Evolutionary conservation across 257 asterid genomes (phyloP).

Genomic region (Thymus mandschuricus): DNA sequence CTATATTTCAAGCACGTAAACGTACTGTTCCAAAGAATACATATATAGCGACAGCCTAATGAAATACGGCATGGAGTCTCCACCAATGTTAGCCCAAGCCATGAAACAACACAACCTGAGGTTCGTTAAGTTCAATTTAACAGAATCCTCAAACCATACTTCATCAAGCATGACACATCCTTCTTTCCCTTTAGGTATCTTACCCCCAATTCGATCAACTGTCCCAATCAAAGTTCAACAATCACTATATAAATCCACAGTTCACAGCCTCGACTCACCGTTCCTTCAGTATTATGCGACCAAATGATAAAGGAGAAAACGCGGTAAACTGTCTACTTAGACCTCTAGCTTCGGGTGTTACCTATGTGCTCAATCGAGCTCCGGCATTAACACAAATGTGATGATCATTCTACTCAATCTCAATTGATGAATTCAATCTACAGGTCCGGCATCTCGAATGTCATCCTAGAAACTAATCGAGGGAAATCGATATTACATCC

Average conservation of each 20-base stretch:
- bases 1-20: neutral
- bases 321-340: neutral
- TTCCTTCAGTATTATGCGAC: neutral
- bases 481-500: no score
- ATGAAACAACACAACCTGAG: neutral
- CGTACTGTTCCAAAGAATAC: no score
- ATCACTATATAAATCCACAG: neutral
- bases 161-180: neutral
- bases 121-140: neutral
- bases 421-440: neutral
- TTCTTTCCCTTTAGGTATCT: neutral
- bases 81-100: constrained; percentile 6
- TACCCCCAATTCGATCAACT: neutral
- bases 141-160: constrained; percentile 3
- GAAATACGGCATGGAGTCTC: neutral
- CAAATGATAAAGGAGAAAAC: neutral
- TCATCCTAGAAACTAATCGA: neutral
- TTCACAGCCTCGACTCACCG: neutral
- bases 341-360: neutral
- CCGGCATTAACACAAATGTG: neutral
- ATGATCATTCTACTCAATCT: neutral
- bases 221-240: neutral
- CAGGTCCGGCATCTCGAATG: no score
- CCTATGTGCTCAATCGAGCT: neutral
- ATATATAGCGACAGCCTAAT: neutral